Conservation (phyloP, 1,284 basidiomycete species). For the Polyporus tsugae region DNA sequence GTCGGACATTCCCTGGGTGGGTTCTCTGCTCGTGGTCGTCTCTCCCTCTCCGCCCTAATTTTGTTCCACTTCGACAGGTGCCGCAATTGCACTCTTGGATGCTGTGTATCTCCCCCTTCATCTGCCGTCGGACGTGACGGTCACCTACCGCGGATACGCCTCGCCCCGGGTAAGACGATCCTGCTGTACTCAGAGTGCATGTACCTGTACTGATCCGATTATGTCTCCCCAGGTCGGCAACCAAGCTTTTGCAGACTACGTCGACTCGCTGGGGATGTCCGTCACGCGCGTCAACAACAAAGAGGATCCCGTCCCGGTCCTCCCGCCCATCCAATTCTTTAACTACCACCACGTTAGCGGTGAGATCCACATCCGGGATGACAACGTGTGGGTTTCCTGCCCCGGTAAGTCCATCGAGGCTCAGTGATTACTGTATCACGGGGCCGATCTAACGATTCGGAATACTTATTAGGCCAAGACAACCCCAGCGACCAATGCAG, state of each 20-base stretch:
- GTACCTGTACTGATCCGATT: background rate
- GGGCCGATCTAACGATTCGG: slow-evolving; percentile 5
- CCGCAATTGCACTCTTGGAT: slow-evolving; percentile 55
- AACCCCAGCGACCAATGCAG: slow-evolving; percentile 61
- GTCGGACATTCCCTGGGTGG: slow-evolving; percentile 51
- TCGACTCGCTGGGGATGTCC: slow-evolving; percentile 56
- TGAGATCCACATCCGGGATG: slow-evolving; percentile 63
- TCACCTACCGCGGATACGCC: slow-evolving; percentile 52
- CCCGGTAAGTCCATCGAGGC: slow-evolving; percentile 42
- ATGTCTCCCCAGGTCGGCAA: slow-evolving; percentile 60
- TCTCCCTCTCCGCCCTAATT: background rate
- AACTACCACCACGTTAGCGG: slow-evolving; percentile 64
- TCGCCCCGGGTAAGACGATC: slow-evolving; percentile 56
- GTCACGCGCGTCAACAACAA: slow-evolving; percentile 41
- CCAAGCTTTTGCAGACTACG: slow-evolving; percentile 59
- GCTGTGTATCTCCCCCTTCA: slow-evolving; percentile 54
- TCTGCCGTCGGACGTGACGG: slow-evolving; percentile 44
- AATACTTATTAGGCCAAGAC: slow-evolving; percentile 56
- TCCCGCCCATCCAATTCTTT: slow-evolving; percentile 47
- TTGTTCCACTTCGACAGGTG: slow-evolving; percentile 37
- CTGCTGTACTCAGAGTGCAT: slow-evolving; percentile 13
- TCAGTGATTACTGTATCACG: background rate
- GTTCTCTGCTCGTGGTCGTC: background rate
- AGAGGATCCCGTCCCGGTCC: slow-evolving; percentile 37
- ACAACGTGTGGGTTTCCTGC: slow-evolving; percentile 54